Percentiles rank a stretch among this genome's conserved stretches.
phyloP scores from a whole-genome alignment of 148 eudicot genomes.

The Rhododendron williamsianum region DNA sequence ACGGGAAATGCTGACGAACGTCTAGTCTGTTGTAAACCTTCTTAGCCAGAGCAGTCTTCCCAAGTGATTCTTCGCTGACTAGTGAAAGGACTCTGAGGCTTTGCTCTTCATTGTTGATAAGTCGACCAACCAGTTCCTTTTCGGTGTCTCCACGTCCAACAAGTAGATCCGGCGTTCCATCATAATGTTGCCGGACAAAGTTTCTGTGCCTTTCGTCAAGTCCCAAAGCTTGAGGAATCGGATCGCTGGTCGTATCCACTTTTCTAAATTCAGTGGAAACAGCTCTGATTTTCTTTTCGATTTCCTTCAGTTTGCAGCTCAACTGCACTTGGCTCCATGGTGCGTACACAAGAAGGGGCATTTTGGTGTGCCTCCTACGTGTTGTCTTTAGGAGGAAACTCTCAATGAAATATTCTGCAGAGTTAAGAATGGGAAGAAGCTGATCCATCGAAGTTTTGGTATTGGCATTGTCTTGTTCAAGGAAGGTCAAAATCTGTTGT shows the following conservation, averaged over 20 bases:
- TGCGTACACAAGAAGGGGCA: neutral
- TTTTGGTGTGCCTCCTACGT: neutral
- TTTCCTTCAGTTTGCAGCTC: neutral
- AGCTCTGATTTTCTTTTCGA: neutral
- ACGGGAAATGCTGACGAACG: neutral
- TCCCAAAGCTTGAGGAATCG: neutral
- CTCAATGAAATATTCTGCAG: neutral
- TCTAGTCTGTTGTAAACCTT: neutral
- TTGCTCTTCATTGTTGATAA: neutral
- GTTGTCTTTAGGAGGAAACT: neutral
- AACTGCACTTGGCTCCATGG: neutral
- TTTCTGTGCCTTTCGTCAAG: neutral
- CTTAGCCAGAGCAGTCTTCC: neutral
- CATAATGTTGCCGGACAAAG: too few relatives aligned
- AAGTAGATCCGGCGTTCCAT: neutral
- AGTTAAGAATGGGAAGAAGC: neutral
- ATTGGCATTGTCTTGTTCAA: neutral
- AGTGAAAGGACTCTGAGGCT: neutral
- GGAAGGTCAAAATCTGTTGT: neutral
- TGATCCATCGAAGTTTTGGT: neutral
- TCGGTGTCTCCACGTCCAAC: neutral
- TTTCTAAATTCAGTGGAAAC: neutral
- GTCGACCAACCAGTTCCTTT: neutral
- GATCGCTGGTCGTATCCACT: too few relatives aligned
- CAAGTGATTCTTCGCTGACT: neutral